phyloP scores from a whole-genome alignment of 225 moss, liverwort and hornwort species.

The Anthoceros angustus region DNA sequence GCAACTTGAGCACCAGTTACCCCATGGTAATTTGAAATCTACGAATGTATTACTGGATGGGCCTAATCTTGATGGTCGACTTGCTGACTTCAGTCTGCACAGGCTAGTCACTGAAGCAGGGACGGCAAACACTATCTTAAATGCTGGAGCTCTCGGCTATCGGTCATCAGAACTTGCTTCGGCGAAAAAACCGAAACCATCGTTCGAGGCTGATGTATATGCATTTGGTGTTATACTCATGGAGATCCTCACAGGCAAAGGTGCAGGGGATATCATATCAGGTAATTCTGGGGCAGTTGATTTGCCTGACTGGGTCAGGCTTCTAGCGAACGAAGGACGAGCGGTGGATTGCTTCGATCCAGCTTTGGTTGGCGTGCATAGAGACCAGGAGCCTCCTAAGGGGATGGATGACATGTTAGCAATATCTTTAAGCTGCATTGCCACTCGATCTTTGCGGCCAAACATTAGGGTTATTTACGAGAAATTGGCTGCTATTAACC shows the following conservation, averaged over 20 bases:
- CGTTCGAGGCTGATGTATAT: slow-evolving; percentile 63
- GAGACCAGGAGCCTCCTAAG: slow-evolving; percentile 59
- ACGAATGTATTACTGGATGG: slow-evolving; percentile 65
- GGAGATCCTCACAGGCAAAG: slow-evolving; percentile 66
- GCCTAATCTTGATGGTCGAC: slow-evolving; percentile 37
- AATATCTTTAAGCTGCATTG: slow-evolving; percentile 55
- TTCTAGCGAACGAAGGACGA: slow-evolving; percentile 50
- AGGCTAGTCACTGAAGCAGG: slow-evolving; percentile 68
- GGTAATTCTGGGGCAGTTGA: slow-evolving; percentile 56
- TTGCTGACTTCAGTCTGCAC: slow-evolving; percentile 75
- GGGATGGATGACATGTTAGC: slow-evolving; percentile 53
- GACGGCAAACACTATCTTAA: slow-evolving; percentile 60
- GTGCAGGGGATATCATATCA: slow-evolving; percentile 65
- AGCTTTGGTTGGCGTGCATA: slow-evolving; percentile 40
- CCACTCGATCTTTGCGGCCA: slow-evolving; percentile 45
- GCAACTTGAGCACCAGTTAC: slow-evolving; percentile 52
- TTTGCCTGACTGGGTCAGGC: slow-evolving; percentile 65
- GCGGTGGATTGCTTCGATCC: slow-evolving; percentile 71
- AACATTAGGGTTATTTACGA: slow-evolving; percentile 48
- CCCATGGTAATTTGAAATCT: slow-evolving; percentile 78
- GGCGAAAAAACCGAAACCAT: slow-evolving; percentile 62
- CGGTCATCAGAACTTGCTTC: slow-evolving; percentile 59
- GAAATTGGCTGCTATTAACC: slow-evolving; percentile 36
- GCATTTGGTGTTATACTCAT: slow-evolving; percentile 70
- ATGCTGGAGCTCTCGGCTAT: slow-evolving; percentile 67